phyloP scores from a whole-genome alignment of 1,284 basidiomycete species.

The Tylopilus orsonianus region DNA sequence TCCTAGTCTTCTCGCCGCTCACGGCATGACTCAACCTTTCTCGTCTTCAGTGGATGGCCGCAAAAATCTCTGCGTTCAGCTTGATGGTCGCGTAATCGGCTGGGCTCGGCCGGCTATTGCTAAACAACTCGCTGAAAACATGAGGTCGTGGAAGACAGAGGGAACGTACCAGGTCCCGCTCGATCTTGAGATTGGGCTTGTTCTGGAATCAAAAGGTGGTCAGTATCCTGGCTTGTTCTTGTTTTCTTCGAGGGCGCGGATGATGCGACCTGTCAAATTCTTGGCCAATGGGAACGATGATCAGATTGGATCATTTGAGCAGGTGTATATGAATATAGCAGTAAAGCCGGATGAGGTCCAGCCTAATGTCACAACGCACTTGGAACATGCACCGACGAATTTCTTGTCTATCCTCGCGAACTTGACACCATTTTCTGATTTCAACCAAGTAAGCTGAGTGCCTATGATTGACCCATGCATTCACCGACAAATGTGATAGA shows the following conservation, averaged over 20 bases:
- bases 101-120: slow-evolving; percentile 84
- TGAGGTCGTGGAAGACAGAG: slow-evolving; percentile 97
- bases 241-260: slow-evolving; percentile 85
- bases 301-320: slow-evolving; percentile 95
- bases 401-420: slow-evolving; percentile 89
- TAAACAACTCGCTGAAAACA: slow-evolving; percentile 76
- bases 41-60: slow-evolving; percentile 77
- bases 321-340: slow-evolving; percentile 99
- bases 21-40: slow-evolving; percentile 96
- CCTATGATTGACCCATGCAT: background rate
- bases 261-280: slow-evolving; percentile 99
- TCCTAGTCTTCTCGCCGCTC: slow-evolving; percentile 77
- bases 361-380: slow-evolving; percentile 79
- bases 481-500: slow-evolving; percentile 40
- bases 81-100: slow-evolving; percentile 95
- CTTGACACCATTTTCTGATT: slow-evolving; percentile 88
- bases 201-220: slow-evolving; percentile 88
- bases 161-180: slow-evolving; percentile 80
- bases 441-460: slow-evolving; percentile 75
- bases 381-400: slow-evolving; percentile 94
- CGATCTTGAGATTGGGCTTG: slow-evolving; percentile 94
- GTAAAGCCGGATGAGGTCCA: slow-evolving; percentile 91
- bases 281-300: slow-evolving; percentile 85
- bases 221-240: slow-evolving; percentile 97
- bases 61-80: slow-evolving; percentile 84